These are phyloP conservation scores for Venturia nashicola DNA, from an alignment of 2,329 filamentous ascomycete species.

Conservation along the genomic window DNA sequence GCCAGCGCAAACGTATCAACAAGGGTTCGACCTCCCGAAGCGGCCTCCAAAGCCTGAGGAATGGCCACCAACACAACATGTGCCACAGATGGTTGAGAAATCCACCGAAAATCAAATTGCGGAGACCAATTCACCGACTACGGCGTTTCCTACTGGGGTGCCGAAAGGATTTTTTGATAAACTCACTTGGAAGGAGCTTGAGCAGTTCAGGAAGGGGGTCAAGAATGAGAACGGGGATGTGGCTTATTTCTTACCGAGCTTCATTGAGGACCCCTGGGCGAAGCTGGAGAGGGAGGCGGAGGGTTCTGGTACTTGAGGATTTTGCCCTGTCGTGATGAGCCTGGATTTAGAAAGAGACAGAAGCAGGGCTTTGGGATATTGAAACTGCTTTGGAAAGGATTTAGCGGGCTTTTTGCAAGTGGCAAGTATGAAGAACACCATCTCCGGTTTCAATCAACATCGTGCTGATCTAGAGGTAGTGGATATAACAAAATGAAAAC, in stretches of 20 bases:
- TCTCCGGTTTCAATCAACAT: background rate
- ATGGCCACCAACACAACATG: background rate
- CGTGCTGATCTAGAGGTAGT: background rate
- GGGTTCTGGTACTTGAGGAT: background rate
- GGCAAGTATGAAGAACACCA: background rate
- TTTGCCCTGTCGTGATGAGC: background rate
- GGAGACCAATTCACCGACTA: background rate
- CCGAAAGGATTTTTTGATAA: constrained; percentile 1
- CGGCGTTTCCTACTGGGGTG: background rate
- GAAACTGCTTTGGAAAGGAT: background rate
- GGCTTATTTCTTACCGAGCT: constrained; percentile 56
- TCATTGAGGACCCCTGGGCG: constrained; percentile 63
- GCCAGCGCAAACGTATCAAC: background rate
- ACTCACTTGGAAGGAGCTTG: constrained; percentile 17
- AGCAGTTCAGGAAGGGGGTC: constrained; percentile 27
- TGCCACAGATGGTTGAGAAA: background rate
- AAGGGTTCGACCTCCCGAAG: background rate
- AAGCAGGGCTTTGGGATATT: background rate
- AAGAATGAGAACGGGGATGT: constrained; percentile 45
- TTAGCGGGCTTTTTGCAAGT: background rate
- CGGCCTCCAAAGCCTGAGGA: background rate
- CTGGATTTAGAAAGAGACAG: background rate
- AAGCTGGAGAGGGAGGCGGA: constrained; percentile 10
- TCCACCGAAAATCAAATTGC: background rate
- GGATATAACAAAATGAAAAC: background rate